Conservation (phyloP, 1,284 basidiomycete species). For the Austroboletus rostrupii region DNA sequence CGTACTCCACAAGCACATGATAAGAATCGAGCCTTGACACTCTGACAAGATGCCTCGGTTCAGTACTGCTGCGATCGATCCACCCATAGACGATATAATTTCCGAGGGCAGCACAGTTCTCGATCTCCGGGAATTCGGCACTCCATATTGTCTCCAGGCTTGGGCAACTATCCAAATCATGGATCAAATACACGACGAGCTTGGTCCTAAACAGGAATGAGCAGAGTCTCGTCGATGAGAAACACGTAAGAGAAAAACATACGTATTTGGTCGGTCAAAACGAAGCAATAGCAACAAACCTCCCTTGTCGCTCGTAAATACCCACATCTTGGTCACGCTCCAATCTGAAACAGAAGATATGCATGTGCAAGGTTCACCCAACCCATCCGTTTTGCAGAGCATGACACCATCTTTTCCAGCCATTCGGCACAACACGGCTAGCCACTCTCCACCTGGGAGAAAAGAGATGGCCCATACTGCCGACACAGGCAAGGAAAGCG, state of each 20-base stretch:
- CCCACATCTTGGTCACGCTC: conserved; percentile 2
- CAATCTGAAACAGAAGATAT: neutral
- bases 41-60: conserved; percentile 1
- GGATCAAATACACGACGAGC: conserved; percentile 6
- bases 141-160: conserved; percentile 1
- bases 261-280: conserved; percentile 3
- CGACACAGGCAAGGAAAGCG: conserved; percentile 1
- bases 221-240: neutral
- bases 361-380: neutral
- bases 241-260: neutral
- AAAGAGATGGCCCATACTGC: conserved; percentile 9
- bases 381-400: conserved; percentile 4
- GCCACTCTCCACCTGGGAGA: conserved; percentile 14
- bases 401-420: conserved; percentile 2
- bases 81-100: conserved; percentile 11
- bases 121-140: neutral
- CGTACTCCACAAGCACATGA: neutral
- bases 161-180: neutral
- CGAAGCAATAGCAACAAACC: conserved; percentile 8
- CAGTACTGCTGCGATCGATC: conserved; percentile 1
- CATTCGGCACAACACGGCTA: conserved; percentile 8
- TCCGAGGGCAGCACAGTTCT: conserved; percentile 3
- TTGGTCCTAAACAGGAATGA: neutral
- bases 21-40: conserved; percentile 1
- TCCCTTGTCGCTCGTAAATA: conserved; percentile 7